Conservation (phyloP, 1,139 yeast species). For the Zygoascus meyerae region DNA sequence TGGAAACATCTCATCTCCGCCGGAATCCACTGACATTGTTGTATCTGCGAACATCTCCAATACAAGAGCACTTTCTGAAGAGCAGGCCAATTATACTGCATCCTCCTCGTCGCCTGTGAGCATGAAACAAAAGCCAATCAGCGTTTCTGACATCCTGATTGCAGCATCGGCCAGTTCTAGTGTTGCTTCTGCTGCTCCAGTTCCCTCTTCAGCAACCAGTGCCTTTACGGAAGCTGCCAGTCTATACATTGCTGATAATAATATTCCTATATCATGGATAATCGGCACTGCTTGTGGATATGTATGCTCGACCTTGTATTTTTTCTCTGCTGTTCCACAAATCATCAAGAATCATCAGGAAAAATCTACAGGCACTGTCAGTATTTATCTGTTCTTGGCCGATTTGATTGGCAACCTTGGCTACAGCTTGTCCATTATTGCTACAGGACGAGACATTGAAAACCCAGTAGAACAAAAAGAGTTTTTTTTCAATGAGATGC, state of each 20-base stretch:
- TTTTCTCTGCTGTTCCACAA: conserved; percentile 77
- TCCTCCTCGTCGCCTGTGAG: conserved; percentile 1
- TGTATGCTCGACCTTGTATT: conserved; percentile 69
- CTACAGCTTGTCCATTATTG: conserved; percentile 63
- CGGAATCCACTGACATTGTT: too few relatives aligned
- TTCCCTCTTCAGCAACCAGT: not conserved
- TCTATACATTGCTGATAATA: not conserved
- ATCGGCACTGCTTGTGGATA: conserved; percentile 68
- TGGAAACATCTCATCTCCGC: not conserved
- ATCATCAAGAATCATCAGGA: conserved; percentile 61
- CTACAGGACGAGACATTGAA: conserved; percentile 42
- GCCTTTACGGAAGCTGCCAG: conserved; percentile 3
- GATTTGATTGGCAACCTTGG: conserved; percentile 70
- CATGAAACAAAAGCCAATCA: conserved; percentile 2
- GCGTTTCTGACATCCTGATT: conserved; percentile 8
- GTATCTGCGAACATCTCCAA: too few relatives aligned
- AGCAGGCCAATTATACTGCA: not conserved
- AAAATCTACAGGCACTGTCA: conserved; percentile 78
- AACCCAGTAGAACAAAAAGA: conserved; percentile 48
- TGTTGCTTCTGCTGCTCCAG: conserved; percentile 14
- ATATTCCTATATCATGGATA: conserved; percentile 3
- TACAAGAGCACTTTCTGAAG: not conserved
- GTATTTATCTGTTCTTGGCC: conserved; percentile 67
- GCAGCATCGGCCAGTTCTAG: conserved; percentile 7
- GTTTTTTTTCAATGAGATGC: conserved; percentile 63